Evolutionary conservation across 1,284 basidiomycete species (phyloP).

Genomic region (Ceratobasidium theobromae): DNA sequence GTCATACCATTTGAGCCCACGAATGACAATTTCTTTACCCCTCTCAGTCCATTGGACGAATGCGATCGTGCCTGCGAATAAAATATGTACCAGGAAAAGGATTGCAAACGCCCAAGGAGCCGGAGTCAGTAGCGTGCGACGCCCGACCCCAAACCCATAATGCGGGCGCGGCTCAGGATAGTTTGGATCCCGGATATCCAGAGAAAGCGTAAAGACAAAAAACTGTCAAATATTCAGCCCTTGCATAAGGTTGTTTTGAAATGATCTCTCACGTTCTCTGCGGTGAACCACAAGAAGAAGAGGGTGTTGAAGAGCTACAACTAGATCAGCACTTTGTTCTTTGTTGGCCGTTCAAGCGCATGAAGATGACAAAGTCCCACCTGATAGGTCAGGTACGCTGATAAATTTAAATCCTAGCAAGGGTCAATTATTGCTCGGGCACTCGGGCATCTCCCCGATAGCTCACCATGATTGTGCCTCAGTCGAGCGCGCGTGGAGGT

Average conservation of each 20-base stretch:
- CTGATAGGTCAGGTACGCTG: slow-evolving; percentile 28
- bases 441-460: not conserved
- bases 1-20: slow-evolving; percentile 27
- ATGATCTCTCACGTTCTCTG: slow-evolving; percentile 31
- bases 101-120: slow-evolving; percentile 35
- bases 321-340: too few relatives aligned
- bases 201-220: slow-evolving; percentile 35
- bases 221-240: slow-evolving; percentile 10
- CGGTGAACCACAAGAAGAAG: slow-evolving; percentile 37
- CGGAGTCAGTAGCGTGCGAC: slow-evolving; percentile 35
- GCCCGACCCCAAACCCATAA: slow-evolving; percentile 37
- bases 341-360: not conserved
- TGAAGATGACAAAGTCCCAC: not conserved
- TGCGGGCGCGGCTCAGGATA: slow-evolving; percentile 33
- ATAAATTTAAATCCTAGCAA: not conserved
- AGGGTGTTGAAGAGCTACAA: slow-evolving; percentile 35
- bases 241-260: not conserved
- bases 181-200: slow-evolving; percentile 31
- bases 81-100: slow-evolving; percentile 35
- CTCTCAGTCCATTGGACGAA: slow-evolving; percentile 37
- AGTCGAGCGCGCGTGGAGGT: not conserved
- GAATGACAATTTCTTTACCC: slow-evolving; percentile 36
- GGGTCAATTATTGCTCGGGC: not conserved
- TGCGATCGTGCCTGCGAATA: slow-evolving; percentile 35
- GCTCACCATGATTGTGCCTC: slow-evolving; percentile 3